Conservation (phyloP, 108 stramenopile species). For the Bacterosira constricta region DNA sequence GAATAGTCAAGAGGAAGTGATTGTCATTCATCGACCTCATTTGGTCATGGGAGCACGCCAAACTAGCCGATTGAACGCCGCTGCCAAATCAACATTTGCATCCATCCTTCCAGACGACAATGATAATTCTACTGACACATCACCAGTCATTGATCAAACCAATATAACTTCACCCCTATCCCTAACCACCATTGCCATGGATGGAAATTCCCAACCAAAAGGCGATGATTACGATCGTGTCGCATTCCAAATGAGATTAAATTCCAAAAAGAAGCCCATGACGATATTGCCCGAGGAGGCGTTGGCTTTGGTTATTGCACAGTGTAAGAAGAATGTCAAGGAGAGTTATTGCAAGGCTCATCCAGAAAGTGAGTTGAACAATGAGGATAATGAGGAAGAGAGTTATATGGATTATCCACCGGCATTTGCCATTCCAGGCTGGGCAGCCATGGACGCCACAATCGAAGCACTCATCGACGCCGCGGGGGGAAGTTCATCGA, state of each 20-base stretch:
- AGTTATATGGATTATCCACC: constrained; percentile 59
- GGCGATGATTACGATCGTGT: constrained; percentile 85
- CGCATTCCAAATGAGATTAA: constrained; percentile 65
- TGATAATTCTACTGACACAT: constrained; percentile 21
- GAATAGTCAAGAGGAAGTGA: background rate
- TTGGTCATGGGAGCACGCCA: constrained; percentile 69
- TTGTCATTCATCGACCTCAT: constrained; percentile 61
- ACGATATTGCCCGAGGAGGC: constrained; percentile 83
- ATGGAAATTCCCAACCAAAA: constrained; percentile 54
- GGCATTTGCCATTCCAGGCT: constrained; percentile 76
- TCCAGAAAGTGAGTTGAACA: constrained; percentile 7
- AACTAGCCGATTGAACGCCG: constrained; percentile 51
- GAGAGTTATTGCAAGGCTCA: constrained; percentile 33
- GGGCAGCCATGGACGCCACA: constrained; percentile 61
- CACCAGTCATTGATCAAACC: constrained; percentile 30
- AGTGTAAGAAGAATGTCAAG: constrained; percentile 59
- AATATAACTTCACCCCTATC: constrained; percentile 43
- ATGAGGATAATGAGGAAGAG: constrained; percentile 50
- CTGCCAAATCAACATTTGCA: constrained; percentile 21
- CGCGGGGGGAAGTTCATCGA: constrained; percentile 14
- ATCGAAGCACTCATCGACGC: constrained; percentile 76
- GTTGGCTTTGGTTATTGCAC: constrained; percentile 53
- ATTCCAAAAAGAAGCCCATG: constrained; percentile 71
- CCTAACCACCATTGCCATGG: constrained; percentile 62
- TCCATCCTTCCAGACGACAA: constrained; percentile 10